These are phyloP conservation scores for Pulveroboletus sp. DNA, from an alignment of 768 basidiomycete genomes.

Conservation along the genomic window DNA sequence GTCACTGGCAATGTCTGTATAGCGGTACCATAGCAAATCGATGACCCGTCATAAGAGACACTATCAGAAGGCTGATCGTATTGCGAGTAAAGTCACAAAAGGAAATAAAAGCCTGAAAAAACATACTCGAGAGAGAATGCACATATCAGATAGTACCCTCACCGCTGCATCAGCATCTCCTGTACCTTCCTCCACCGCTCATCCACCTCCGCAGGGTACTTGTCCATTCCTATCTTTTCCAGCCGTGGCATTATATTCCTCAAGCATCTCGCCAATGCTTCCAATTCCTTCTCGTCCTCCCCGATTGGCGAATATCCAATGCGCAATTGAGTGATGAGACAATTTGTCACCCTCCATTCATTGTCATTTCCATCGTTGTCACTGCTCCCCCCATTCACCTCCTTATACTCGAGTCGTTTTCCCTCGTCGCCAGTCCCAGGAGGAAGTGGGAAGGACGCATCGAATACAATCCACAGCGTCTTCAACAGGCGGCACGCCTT, in stretches of 20 bases:
- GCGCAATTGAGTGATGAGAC: slow-evolving; percentile 10
- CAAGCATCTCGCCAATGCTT: slow-evolving; percentile 15
- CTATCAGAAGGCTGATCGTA: too few species aligned
- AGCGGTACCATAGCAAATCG: too few species aligned
- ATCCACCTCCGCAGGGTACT: slow-evolving; percentile 12
- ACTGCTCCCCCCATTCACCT: not conserved
- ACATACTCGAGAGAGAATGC: not conserved
- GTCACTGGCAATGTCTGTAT: too few species aligned
- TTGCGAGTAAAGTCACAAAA: too few species aligned
- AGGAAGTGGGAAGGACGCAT: slow-evolving; percentile 11
- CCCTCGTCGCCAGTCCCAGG: not conserved
- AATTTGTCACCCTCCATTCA: slow-evolving; percentile 20
- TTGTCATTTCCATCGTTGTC: not conserved
- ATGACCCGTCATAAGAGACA: too few species aligned
- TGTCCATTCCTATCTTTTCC: slow-evolving; percentile 14
- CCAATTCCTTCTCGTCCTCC: slow-evolving; percentile 11
- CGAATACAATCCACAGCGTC: slow-evolving; percentile 21
- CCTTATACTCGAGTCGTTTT: not conserved
- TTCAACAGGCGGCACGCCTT: slow-evolving; percentile 17
- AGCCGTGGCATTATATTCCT: slow-evolving; percentile 22
- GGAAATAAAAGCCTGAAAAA: too few species aligned
- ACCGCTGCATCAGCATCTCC: slow-evolving; percentile 1
- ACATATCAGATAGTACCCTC: not conserved
- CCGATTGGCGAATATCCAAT: slow-evolving; percentile 25
- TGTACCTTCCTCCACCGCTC: slow-evolving; percentile 17